Base-by-base conservation (phyloP, 2,329 filamentous ascomycete species). In the Neobulgaria alba region DNA sequence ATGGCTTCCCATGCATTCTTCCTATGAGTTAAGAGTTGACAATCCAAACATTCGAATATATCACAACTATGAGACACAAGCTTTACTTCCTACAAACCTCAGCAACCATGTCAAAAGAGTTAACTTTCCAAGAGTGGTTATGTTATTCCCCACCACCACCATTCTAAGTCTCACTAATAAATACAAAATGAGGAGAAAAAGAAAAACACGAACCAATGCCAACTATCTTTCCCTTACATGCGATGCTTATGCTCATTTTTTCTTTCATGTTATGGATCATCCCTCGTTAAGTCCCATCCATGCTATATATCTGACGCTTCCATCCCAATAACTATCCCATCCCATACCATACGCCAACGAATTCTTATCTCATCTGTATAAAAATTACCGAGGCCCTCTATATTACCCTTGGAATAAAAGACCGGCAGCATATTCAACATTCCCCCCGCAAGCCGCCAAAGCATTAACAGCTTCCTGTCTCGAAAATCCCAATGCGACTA, bases 371-470 rank as follows among this genome's bases (percentile, higher is more conserved):
- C 33, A 33, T 37, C 19, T 23, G 21, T 31, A 15, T 21, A n/a
- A 26, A 7, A 7, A 26, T 7, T 7, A 7, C 23, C 23, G 7
- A 12, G 7, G 12, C 7, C 23, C 14, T 16, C 29, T n/a, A 40
- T 14, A 23, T 54, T 57, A 70, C 35, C 66, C 64, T 45, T 73
- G 67, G 53, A 79, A 86, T 38, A 95, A 73, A 47, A 95, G 71
- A 36, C 82, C 80, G 34, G 88, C 89, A n/a, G 90, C 90, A 49
- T 81, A 77, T 47, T 96, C 86, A 5, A 95, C 77, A 56, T 96
- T 85, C 15, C 92, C 90, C 15, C 79, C 79, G 12, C 85, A 85
- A 20, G 86, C 85, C 55, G 88, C 77, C 38, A 98, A 67, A 2
- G 89, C 88, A 45, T 82, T 78, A 38, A 92, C 72, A 1, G 89